Evolutionary conservation across 371 early-diverging fungal genomes (phyloP), one percentile per base, ranked within the genome.

Genomic region (Actinomortierella ambigua): DNA sequence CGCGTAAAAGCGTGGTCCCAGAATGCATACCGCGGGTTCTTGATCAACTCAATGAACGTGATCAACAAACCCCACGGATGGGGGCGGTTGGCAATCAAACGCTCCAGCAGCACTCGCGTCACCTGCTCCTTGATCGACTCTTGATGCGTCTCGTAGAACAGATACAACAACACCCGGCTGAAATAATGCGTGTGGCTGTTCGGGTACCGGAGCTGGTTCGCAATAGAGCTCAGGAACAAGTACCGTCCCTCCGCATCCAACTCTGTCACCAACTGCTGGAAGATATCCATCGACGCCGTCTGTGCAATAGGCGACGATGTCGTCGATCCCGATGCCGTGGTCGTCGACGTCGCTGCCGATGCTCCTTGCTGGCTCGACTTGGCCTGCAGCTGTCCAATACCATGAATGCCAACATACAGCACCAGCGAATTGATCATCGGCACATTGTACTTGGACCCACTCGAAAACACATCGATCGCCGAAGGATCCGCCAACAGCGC

Each of bases 31-130:
- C 90, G 81, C 18, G 94, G 95, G 75, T 97, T 96, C 75, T 94
- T 92, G 80, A 96, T 91, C 63, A 99, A 79, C 76, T 99, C 99
- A 58, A 97, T 97, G 75, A 98, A 93, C 1, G 98, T 97, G 28
- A 97, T 93, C 68, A 97, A 79, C 49, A 99, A 81, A 14, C 98
- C 98, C 94, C 98, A 98, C 44, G 99, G 99, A 79, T 96, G 97
- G 22, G 98, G 99, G 29, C 98, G 84, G 78, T 95, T 95, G 15
- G 95, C 98, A 68, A 99, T 93, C 51, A 98, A 81, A 41, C 98
- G 91, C 77, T 98, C 99, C 57, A 98, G 79, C 27, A 99, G 79
- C 2, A 97, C 98, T 23, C 98, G 76, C 14, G 97, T 95, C 54
- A 97, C 94, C 70, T 95, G 95, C 77, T 98, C 98, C 76, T 95